Base-by-base conservation (phyloP, 768 basidiomycete species). In the Epithele typhae region DNA sequence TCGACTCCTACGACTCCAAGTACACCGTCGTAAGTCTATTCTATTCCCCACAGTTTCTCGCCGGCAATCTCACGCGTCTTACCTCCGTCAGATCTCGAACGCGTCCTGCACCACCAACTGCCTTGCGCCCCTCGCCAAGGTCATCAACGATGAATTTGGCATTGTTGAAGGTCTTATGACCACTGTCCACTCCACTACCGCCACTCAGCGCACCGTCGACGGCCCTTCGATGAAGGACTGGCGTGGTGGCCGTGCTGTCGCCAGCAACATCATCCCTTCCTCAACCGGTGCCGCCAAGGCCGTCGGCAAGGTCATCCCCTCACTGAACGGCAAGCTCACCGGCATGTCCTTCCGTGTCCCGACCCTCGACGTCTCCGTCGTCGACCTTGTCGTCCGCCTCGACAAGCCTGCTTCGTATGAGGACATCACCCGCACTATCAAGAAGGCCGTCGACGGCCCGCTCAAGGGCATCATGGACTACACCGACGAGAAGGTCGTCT, bases 91-190 rank as follows among this genome's bases (percentile, higher is more conserved):
- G 82, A 90, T 98, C 70, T 99, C 95, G 59, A 98, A 99, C 71
- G 95, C 95, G 24, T 97, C 94, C 18, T 98, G 95, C 83, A 98
- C 95, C 37, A 99, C 95, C 69, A 99, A 99, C 84, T 99, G 95
- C 72, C 81, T 99, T 49, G 95, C 95, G n/a, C 92, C 95, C 53
- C 82, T 99, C 52, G 95, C 94, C 68, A 99, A 99, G 78, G 86
- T 97, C 68, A 77, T 99, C 76, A 60, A 99, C 72, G 96, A 98
- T 82, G 92, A 91, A 53, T 97, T 90, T 63, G 90, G 87, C 60
- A 94, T 99, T 61, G 77, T 88, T 51, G 95, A 99, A 75, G 95
- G 88, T 64, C 78, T 99, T 67, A 98, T 98, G 96, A 94, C 88
- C 72, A 97, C 95, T 60, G 89, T 99, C 59, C 94, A 98, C 68